Evolutionary conservation across 2,329 filamentous ascomycete species (phyloP).

Genomic region (Neopestalotiopsis sp.): DNA sequence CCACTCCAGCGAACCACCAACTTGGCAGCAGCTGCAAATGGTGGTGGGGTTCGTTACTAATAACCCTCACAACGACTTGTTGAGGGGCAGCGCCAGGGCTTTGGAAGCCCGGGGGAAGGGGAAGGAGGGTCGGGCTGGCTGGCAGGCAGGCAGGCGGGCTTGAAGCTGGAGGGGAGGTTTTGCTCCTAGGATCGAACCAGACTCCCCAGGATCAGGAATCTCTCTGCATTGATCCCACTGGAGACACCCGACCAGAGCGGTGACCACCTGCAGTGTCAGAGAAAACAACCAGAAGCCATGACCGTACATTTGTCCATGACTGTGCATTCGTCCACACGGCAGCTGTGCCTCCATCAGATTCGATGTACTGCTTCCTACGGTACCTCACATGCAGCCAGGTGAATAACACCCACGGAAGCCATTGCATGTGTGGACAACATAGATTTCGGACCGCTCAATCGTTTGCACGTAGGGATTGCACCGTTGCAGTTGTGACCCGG

Average conservation of each 20-base stretch:
- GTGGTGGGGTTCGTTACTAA: background rate
- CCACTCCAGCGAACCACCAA: too few relatives aligned
- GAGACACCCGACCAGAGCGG: background rate
- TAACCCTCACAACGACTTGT: background rate
- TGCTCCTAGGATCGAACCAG: slow-evolving; percentile 20
- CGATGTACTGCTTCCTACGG: too few relatives aligned
- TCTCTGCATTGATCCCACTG: background rate
- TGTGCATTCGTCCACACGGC: too few relatives aligned
- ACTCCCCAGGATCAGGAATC: slow-evolving; percentile 2
- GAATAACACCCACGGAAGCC: too few relatives aligned
- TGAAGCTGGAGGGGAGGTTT: slow-evolving; percentile 18
- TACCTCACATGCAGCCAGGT: too few relatives aligned
- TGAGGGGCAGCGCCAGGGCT: background rate
- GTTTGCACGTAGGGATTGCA: too few relatives aligned
- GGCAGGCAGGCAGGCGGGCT: background rate
- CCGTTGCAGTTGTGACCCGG: too few relatives aligned
- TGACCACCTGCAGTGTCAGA: background rate
- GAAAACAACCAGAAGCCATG: background rate
- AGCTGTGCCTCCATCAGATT: too few relatives aligned
- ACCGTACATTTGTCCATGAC: too few relatives aligned
- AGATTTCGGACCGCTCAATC: too few relatives aligned
- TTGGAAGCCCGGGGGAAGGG: background rate
- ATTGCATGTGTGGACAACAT: too few relatives aligned
- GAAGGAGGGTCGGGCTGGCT: background rate
- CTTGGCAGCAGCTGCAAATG: background rate